phyloP scores from a whole-genome alignment of 2,329 filamentous ascomycete genomes.

The Akanthomyces muscarius region DNA sequence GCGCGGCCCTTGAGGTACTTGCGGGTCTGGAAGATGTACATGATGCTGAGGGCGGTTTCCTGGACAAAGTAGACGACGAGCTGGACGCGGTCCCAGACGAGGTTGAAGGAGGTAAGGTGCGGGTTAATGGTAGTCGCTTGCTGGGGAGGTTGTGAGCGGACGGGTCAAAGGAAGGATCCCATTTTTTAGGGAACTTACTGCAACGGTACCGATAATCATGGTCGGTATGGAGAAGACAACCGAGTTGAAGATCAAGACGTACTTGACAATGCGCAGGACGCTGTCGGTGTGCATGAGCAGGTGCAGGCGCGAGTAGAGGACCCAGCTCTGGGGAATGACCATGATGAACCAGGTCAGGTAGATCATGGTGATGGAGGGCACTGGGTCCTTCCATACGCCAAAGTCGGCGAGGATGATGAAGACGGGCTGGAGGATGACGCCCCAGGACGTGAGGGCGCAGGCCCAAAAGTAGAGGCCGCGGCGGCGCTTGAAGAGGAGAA shows the following conservation, averaged over 20 bases:
- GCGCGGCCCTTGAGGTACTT: constrained; percentile 19
- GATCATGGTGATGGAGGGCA: constrained; percentile 21
- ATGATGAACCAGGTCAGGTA: constrained; percentile 35
- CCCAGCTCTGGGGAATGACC: constrained; percentile 55
- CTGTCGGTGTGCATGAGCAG: constrained; percentile 48
- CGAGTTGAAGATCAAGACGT: constrained; percentile 52
- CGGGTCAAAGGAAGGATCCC: background rate
- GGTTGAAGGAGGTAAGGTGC: constrained; percentile 26
- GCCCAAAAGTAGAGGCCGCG: constrained; percentile 33
- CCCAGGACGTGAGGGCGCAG: constrained; percentile 27
- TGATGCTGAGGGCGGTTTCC: constrained; percentile 45
- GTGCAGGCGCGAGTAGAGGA: constrained; percentile 59
- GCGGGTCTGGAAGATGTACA: constrained; percentile 40
- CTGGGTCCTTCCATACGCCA: constrained; percentile 20
- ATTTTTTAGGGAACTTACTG: constrained; percentile 31
- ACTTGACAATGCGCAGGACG: constrained; percentile 45
- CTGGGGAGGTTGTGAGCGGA: constrained; percentile 21
- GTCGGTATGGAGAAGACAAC: constrained; percentile 51
- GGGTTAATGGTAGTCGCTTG: constrained; percentile 27
- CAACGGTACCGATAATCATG: constrained; percentile 49
- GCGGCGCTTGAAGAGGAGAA: constrained; percentile 28
- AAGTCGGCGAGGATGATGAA: constrained; percentile 41
- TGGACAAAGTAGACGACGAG: constrained; percentile 51
- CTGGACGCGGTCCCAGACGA: constrained; percentile 48
- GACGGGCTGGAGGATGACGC: constrained; percentile 32